A percentile compares a stretch with the other conserved stretches of the same genome.
These are phyloP conservation scores for Hirschfeldia incana DNA, from an alignment of 345 rosid genomes.

Conservation along the genomic window DNA sequence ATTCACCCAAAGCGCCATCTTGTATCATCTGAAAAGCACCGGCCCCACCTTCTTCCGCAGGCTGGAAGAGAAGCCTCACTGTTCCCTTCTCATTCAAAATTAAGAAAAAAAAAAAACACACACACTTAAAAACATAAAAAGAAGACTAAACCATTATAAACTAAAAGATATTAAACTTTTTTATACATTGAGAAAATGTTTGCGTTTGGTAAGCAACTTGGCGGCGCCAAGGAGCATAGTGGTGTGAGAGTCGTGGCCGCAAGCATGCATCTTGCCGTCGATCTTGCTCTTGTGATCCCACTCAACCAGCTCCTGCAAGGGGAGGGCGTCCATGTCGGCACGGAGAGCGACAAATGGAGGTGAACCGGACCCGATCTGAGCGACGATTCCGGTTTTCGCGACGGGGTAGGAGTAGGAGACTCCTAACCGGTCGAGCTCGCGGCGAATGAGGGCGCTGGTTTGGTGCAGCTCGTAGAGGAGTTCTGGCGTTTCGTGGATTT, in stretches of 20 bases:
- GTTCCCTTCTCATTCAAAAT: constrained; percentile 63
- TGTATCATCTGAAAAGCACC: constrained; percentile 81
- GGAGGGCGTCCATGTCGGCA: constrained; percentile 91
- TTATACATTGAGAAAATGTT: constrained; percentile 59
- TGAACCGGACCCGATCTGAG: constrained; percentile 69
- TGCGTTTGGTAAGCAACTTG: constrained; percentile 70
- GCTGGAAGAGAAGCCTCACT: constrained; percentile 84
- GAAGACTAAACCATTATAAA: background rate
- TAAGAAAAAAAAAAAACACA: background rate
- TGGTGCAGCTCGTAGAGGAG: constrained; percentile 66
- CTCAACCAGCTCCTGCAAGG: constrained; percentile 73
- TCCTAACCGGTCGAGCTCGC: constrained; percentile 58
- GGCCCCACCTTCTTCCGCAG: constrained; percentile 92
- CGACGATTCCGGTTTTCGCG: constrained; percentile 73
- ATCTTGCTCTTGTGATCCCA: constrained; percentile 88
- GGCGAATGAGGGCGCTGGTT: constrained; percentile 72
- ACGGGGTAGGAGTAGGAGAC: constrained; percentile 62
- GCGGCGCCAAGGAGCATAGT: constrained; percentile 96
- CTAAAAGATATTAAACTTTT: background rate
- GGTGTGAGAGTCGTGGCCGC: constrained; percentile 85
- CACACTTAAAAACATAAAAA: too few species aligned
- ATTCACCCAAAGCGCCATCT: constrained; percentile 84
- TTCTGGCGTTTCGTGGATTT: constrained; percentile 86
- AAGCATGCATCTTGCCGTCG: constrained; percentile 82
- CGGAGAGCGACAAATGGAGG: constrained; percentile 76